Evolutionary conservation across 1,284 basidiomycete genomes (phyloP), one percentile per base, ranked within the genome.

Genomic region (Phellinidium pouzarii): DNA sequence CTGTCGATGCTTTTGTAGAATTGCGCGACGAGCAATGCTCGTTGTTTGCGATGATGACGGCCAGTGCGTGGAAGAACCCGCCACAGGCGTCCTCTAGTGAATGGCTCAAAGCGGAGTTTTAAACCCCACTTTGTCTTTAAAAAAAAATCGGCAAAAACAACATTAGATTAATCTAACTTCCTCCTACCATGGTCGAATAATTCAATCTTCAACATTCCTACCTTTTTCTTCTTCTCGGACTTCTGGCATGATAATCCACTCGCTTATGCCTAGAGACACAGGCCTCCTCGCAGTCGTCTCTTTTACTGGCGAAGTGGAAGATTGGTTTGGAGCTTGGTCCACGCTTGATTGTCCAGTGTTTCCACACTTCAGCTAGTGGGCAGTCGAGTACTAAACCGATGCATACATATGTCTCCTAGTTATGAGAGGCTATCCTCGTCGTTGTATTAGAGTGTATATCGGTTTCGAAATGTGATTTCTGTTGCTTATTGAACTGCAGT

Each of bases 221-320:
- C 9, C 17, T 47, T 34, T 34, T 37, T 17, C 50, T 8, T 27
- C 17, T 46, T 47, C 29, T 27, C 27, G 4, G 11, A n/a, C 12
- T 17, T 40, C n/a, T 40, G 19, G 7, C 19, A 20, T 40, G 2
- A 17, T 17, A 9, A 22, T 53, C 62, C 65, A 66, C 64, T 62
- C 59, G 63, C 65, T 61, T 20, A 62, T 61, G 65, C 65, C 65
- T 66, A 59, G 65, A 58, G 65, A 66, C 65, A 65, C 54, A 62
- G 64, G 61, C 43, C 31, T 57, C 55, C 36, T 48, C 61, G 63
- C 65, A 60, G 60, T 66, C 65, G 65, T 66, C 65, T 60, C 64
- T 62, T 64, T 56, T 64, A 66, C 65, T 65, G 23, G 65, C 58
- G 62, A 59, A 44, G 62, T 66, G 65, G 65, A 64, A 66, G 60